phyloP scores from a whole-genome alignment of 2,329 filamentous ascomycete species.

The Ophiostoma sp. region DNA sequence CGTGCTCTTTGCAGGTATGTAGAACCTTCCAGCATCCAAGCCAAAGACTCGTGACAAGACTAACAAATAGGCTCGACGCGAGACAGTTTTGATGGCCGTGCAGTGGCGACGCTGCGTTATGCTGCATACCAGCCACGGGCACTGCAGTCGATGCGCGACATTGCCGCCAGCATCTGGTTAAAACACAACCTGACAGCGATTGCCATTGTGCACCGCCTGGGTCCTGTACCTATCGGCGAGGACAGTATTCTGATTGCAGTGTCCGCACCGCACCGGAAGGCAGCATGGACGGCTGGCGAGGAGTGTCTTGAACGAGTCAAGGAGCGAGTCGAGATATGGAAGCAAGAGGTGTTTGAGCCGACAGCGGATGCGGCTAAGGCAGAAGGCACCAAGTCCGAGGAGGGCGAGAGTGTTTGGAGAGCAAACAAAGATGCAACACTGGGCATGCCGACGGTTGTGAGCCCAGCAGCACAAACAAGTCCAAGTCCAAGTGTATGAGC shows the following conservation, averaged over 20 bases:
- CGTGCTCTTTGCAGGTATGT: constrained; percentile 63
- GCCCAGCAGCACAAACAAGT: not conserved
- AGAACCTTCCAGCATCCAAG: not conserved
- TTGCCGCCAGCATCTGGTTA: constrained; percentile 51
- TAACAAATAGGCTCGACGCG: constrained; percentile 62
- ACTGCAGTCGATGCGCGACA: constrained; percentile 60
- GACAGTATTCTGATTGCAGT: constrained; percentile 90
- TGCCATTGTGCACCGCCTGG: constrained; percentile 77
- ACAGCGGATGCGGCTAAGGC: not conserved
- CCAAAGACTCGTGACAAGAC: not conserved
- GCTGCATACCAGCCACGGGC: constrained; percentile 67
- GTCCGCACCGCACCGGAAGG: constrained; percentile 72
- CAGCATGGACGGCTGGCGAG: constrained; percentile 83
- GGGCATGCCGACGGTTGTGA: not conserved
- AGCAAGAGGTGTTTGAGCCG: constrained; percentile 69
- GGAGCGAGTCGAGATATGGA: constrained; percentile 88
- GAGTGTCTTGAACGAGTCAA: constrained; percentile 86
- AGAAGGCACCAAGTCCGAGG: not conserved
- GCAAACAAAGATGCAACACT: constrained; percentile 18
- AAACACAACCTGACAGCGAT: constrained; percentile 66
- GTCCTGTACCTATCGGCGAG: constrained; percentile 80
- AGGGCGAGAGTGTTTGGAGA: constrained; percentile 22
- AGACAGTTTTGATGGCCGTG: constrained; percentile 63
- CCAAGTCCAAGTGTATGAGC: not conserved
- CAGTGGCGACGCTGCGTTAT: constrained; percentile 72